Conservation (phyloP, 805 yeast genomes). For the Martiniozyma abietophila region DNA sequence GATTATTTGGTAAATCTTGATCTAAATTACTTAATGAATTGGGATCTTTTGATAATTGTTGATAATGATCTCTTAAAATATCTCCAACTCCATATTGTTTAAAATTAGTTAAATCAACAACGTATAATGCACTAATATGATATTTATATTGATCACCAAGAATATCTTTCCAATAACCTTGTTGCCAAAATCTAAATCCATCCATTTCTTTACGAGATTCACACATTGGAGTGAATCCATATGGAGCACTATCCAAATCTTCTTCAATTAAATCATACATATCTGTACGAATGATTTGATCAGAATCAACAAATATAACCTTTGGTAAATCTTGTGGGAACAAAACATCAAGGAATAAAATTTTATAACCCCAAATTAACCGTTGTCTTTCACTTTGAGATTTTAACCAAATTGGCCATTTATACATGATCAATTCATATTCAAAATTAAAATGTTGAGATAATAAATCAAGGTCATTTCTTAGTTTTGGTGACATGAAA, state of each 20-base stretch:
- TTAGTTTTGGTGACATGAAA: conserved; percentile 65
- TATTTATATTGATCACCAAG: conserved; percentile 52
- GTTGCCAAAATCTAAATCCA: conserved; percentile 85
- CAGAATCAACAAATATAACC: conserved; percentile 81
- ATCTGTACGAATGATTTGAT: conserved; percentile 72
- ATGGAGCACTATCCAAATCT: conserved; percentile 74
- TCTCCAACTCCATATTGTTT: conserved; percentile 71
- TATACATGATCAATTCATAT: conserved; percentile 71
- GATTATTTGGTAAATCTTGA: conserved; percentile 87
- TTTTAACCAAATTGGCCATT: conserved; percentile 90
- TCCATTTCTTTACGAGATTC: conserved; percentile 73
- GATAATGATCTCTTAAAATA: conserved; percentile 73
- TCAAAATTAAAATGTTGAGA: conserved; percentile 54
- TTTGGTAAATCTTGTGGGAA: conserved; percentile 72
- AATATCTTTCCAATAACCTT: conserved; percentile 76
- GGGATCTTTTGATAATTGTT: conserved; percentile 69
- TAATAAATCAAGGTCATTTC: conserved; percentile 46
- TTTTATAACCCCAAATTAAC: conserved; percentile 81
- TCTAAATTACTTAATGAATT: conserved; percentile 74
- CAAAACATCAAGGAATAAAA: conserved; percentile 75
- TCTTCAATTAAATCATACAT: conserved; percentile 55
- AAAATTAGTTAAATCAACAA: conserved; percentile 64
- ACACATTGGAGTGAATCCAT: conserved; percentile 83
- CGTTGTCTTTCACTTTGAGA: conserved; percentile 71
- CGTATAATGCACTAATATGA: conserved; percentile 78